phyloP scores from a whole-genome alignment of 2,329 filamentous ascomycete species.

The Nothophaeocryptopus gaeumannii region DNA sequence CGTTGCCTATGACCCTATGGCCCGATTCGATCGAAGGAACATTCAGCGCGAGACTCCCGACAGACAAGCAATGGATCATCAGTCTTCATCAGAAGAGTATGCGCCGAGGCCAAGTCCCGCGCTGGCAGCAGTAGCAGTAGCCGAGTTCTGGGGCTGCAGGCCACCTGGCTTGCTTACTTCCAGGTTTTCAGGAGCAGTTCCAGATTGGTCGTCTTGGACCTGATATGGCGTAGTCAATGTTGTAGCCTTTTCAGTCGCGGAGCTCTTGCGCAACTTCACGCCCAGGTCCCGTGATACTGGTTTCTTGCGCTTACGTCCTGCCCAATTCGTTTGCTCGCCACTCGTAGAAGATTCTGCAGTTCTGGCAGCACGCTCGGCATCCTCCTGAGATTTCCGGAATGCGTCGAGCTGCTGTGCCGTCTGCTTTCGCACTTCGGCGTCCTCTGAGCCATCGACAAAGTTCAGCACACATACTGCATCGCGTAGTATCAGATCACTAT shows the following conservation, averaged over 20 bases:
- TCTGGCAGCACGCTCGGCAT: slow-evolving; percentile 52
- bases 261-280: slow-evolving; percentile 45
- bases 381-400: slow-evolving; percentile 59
- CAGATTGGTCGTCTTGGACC: not conserved
- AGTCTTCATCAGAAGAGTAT: slow-evolving; percentile 46
- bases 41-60: too few species aligned
- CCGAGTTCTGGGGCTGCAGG: slow-evolving; percentile 11
- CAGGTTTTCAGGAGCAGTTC: not conserved
- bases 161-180: slow-evolving; percentile 1
- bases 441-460: slow-evolving; percentile 39
- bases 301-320: slow-evolving; percentile 38
- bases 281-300: slow-evolving; percentile 39
- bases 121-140: slow-evolving; percentile 3
- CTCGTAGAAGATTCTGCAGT: slow-evolving; percentile 46
- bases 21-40: too few species aligned
- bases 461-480: too few species aligned
- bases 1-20: too few species aligned
- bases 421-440: slow-evolving; percentile 56
- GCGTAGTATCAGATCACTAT: too few species aligned
- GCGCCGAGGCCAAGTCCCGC: slow-evolving; percentile 39
- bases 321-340: slow-evolving; percentile 35
- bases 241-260: slow-evolving; percentile 24
- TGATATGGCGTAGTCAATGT: not conserved
- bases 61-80: slow-evolving; percentile 19
- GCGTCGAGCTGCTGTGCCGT: slow-evolving; percentile 57